These are phyloP conservation scores for Starmerella sirachaensis DNA, from an alignment of 805 yeast species.

Conservation along the genomic window DNA sequence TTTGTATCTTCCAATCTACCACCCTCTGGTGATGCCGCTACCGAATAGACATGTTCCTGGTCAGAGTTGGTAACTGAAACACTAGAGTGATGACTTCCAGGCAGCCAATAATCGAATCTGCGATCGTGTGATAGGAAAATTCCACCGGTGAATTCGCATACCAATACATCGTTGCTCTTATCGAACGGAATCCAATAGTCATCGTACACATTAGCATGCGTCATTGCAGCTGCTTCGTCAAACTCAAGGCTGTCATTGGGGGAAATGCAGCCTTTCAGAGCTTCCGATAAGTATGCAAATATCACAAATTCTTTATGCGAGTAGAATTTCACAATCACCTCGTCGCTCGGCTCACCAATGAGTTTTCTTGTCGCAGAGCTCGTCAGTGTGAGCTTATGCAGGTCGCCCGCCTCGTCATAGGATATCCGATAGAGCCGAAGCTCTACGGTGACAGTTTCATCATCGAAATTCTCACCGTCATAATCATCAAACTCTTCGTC, in stretches of 20 bases:
- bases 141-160: background rate
- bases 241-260: background rate
- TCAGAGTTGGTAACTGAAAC: no score
- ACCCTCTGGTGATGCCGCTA: no score
- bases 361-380: no score
- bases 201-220: constrained; percentile 1
- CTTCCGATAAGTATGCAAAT: constrained; percentile 4
- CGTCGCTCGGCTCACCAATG: constrained; percentile 13
- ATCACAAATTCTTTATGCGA: background rate
- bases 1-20: no score
- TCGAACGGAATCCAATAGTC: constrained; percentile 8
- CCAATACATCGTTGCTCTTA: background rate
- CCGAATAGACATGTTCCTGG: no score
- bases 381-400: no score
- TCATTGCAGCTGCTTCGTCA: background rate
- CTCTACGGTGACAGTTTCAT: background rate
- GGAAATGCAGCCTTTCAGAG: background rate
- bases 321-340: constrained; percentile 6
- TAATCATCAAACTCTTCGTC: constrained; percentile 1
- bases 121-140: no score
- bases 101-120: no score
- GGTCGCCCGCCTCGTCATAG: no score
- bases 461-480: constrained; percentile 3
- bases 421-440: no score
- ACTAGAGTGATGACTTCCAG: no score